Evolutionary conservation across 1,284 basidiomycete genomes (phyloP).

Genomic region (Lentinula novae-zelandiae): DNA sequence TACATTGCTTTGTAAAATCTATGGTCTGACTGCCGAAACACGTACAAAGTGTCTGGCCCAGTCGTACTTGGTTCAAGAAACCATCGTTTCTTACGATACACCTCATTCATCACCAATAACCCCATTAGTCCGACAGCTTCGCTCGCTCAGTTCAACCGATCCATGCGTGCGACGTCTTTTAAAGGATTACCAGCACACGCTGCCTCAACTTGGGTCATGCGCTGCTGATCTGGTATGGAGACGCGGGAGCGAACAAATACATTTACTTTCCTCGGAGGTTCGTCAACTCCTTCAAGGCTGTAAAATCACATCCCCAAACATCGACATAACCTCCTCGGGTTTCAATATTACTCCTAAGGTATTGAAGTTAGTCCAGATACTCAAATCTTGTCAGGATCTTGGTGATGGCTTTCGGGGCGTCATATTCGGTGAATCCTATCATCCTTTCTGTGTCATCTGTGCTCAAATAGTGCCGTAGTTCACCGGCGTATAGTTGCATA

Average conservation of each 20-base stretch:
- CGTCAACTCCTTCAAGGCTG: conserved; percentile 48
- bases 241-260: conserved; percentile 37
- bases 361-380: conserved; percentile 48
- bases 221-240: conserved; percentile 67
- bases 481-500: conserved; percentile 39
- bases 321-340: conserved; percentile 45
- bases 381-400: conserved; percentile 48
- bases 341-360: conserved; percentile 69
- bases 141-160: conserved; percentile 35
- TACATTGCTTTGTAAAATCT: conserved; percentile 33
- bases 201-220: conserved; percentile 55
- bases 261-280: conserved; percentile 28
- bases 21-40: conserved; percentile 27
- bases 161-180: conserved; percentile 27
- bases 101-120: conserved; percentile 22
- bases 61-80: conserved; percentile 29
- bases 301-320: conserved; percentile 57
- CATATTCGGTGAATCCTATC: conserved; percentile 48
- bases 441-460: not conserved
- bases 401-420: conserved; percentile 59
- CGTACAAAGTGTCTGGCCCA: conserved; percentile 26
- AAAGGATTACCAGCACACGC: conserved; percentile 39
- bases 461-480: conserved; percentile 29
- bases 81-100: conserved; percentile 42
- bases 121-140: conserved; percentile 32